Conservation (phyloP, 371 early-diverging fungal species). For the Mortierella polycephala region DNA sequence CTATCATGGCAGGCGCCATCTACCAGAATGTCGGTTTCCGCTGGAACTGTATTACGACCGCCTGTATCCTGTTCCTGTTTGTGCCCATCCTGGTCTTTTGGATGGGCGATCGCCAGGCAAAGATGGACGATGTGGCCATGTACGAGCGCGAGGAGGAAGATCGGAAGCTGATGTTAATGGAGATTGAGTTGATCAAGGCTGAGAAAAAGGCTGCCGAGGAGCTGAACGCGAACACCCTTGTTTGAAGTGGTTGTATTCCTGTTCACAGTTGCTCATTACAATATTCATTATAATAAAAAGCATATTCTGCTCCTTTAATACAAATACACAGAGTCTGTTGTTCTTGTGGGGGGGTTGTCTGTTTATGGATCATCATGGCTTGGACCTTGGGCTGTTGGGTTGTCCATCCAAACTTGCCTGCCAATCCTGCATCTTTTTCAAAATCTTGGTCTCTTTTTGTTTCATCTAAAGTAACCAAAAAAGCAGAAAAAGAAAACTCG, state of each 20-base stretch:
- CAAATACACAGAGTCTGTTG: not conserved
- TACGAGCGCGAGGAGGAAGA: conserved; percentile 52
- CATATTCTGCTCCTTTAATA: not conserved
- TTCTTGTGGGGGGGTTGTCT: not conserved
- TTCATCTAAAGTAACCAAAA: conserved; percentile 30
- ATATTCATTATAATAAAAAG: not conserved
- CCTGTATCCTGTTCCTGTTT: conserved; percentile 41
- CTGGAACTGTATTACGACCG: conserved; percentile 56
- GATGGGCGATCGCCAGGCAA: conserved; percentile 49
- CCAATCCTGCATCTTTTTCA: conserved; percentile 33
- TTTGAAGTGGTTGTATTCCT: not conserved
- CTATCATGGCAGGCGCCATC: conserved; percentile 57
- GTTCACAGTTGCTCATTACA: not conserved
- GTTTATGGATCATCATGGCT: not conserved
- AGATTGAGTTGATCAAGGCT: conserved; percentile 39
- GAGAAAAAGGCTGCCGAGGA: conserved; percentile 40
- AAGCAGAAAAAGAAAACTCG: too few species aligned
- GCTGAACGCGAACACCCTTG: conserved; percentile 26
- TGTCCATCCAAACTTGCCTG: conserved; percentile 8
- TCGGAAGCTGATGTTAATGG: conserved; percentile 31
- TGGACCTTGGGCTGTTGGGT: not conserved
- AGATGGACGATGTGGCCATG: conserved; percentile 51
- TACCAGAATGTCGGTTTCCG: conserved; percentile 57
- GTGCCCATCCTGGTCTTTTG: conserved; percentile 48
- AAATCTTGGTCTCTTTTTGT: conserved; percentile 24